Evolutionary conservation across 768 basidiomycete species (phyloP), one percentile per base, ranked within the genome.

Genomic region (Agaricus bisporus): DNA sequence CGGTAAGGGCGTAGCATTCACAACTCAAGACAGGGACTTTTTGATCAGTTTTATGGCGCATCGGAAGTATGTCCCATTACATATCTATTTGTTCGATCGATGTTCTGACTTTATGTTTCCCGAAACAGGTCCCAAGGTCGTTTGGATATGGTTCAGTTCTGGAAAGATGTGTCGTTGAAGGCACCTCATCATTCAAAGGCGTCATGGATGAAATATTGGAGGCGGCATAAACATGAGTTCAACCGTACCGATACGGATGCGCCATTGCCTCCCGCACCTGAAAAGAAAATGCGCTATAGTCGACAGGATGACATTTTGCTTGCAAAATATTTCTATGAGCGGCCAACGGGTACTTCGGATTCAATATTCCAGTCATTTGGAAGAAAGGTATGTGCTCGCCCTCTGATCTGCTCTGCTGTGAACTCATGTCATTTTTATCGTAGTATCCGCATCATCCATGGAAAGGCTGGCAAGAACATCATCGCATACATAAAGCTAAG

Each of bases 391-490:
- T 22, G 58, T 56, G 81, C 64, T 36, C 48, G 38, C 37, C 47
- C 1, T 32, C 32, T 41, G 22, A 18, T 47, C 43, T 7, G 55
- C 20, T 41, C 43, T 43, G 45, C 52, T 39, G 56, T 39, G 48
- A 5, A n/a, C 8, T 49, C 14, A 17, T 48, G 20, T 32, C 37
- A 18, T 48, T 18, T 41, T 5, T 55, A 18, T 48, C 45, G 15
- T 61, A 93, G 90, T 78, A 91, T 66, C 81, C 89, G 1, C 88
- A 91, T 64, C 91, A 93, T 71, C 91, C 91, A 2, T 93, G 91
- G 91, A 93, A 93, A 65, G 91, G 91, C 12, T 93, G 91, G 91
- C 91, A 93, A 66, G 91, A 93, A 61, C 91, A 92, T 64, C 85
- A 91, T 64, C 80, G 91, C 41, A 90, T 91, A 61, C 91, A 92